Conservation (phyloP, 495 filamentous ascomycete species). For the Cetradonia linearis region DNA sequence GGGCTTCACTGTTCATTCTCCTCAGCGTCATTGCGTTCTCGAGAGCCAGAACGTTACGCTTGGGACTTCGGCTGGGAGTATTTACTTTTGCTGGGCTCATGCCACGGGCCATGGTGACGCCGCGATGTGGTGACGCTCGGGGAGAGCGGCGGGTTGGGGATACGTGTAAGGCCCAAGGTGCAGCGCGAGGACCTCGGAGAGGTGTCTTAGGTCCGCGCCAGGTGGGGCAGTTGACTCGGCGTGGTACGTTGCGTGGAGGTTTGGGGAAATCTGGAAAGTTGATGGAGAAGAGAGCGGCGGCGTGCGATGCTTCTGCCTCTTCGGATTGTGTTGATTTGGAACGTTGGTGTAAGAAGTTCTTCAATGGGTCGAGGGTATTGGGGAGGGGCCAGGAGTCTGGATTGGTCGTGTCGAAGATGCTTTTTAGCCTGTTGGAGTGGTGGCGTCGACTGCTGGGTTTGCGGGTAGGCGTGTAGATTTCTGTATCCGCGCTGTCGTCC, state of each 20-base stretch:
- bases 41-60: background rate
- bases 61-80: background rate
- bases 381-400: background rate
- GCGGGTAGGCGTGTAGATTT: conserved; percentile 14
- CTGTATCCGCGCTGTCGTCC: conserved; percentile 1
- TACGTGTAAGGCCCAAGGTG: conserved; percentile 4
- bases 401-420: background rate
- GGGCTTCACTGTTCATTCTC: conserved; percentile 25
- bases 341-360: background rate
- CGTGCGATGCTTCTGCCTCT: background rate
- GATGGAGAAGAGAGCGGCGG: conserved; percentile 1
- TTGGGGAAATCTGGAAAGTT: conserved; percentile 1
- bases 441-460: conserved; percentile 9
- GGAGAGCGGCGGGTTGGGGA: conserved; percentile 6
- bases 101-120: background rate
- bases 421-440: conserved; percentile 16
- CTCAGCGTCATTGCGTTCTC: conserved; percentile 13
- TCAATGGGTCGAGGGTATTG: background rate
- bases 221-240: background rate
- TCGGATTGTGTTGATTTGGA: background rate
- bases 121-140: background rate
- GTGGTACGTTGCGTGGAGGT: background rate
- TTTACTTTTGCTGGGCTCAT: conserved; percentile 6
- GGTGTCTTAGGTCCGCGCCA: conserved; percentile 1
- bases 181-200: background rate